A percentile compares a stretch with the other conserved stretches of the same genome.
These are phyloP conservation scores for Arthrobotrys iridis DNA, from an alignment of 2,329 filamentous ascomycete species.

Conservation along the genomic window DNA sequence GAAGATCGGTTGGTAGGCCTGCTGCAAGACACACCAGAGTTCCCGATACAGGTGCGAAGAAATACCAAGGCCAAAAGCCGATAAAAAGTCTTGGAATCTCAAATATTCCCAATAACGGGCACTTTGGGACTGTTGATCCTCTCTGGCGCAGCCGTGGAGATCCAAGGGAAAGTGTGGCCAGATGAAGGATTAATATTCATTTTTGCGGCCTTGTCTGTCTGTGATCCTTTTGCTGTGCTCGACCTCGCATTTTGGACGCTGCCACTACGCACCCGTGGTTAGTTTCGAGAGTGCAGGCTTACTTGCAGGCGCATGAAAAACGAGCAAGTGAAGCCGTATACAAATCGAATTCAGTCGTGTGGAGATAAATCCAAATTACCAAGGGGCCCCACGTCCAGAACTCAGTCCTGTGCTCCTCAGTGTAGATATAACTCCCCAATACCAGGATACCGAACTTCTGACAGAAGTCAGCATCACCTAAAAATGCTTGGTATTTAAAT, in stretches of 20 bases:
- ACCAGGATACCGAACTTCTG: slow-evolving; percentile 4
- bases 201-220: background rate
- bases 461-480: background rate
- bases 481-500: slow-evolving; percentile 24
- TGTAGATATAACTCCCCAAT: slow-evolving; percentile 21
- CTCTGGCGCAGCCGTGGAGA: background rate
- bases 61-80: slow-evolving; percentile 19
- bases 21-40: slow-evolving; percentile 14
- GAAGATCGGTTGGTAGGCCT: slow-evolving; percentile 29
- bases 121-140: slow-evolving; percentile 5
- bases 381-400: background rate
- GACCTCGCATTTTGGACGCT: background rate
- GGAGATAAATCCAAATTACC: slow-evolving; percentile 29
- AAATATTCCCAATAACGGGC: slow-evolving; percentile 12
- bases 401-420: slow-evolving; percentile 13
- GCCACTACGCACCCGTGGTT: background rate
- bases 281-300: slow-evolving; percentile 20
- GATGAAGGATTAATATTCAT: slow-evolving; percentile 16
- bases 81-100: slow-evolving; percentile 33
- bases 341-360: background rate
- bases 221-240: slow-evolving; percentile 25
- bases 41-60: slow-evolving; percentile 10
- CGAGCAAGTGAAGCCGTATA: slow-evolving; percentile 20
- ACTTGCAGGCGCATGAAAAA: slow-evolving; percentile 19
- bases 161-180: slow-evolving; percentile 21